Evolutionary conservation across 2,329 filamentous ascomycete species (phyloP).

Genomic region (Venturia carpophila): DNA sequence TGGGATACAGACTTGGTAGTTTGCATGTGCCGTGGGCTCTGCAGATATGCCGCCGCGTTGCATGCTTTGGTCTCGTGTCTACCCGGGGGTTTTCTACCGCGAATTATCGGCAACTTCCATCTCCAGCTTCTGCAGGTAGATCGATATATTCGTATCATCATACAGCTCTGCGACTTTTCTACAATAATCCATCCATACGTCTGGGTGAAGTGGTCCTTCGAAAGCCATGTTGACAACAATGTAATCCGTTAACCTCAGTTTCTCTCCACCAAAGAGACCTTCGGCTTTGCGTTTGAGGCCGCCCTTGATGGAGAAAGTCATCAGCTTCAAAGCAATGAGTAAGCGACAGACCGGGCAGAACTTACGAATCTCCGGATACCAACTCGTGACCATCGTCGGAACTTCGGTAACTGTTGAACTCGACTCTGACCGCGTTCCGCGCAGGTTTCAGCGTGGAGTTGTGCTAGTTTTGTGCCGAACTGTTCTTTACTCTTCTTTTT

Average conservation of each 20-base stretch:
- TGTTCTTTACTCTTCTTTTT: not conserved
- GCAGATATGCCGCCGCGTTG: too few relatives aligned
- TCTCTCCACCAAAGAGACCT: not conserved
- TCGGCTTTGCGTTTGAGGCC: not conserved
- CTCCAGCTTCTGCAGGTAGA: not conserved
- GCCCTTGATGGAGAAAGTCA: not conserved
- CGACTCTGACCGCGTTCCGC: not conserved
- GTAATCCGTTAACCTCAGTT: not conserved
- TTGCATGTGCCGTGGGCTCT: not conserved
- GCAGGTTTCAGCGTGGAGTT: not conserved
- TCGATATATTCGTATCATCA: not conserved
- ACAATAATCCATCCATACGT: not conserved
- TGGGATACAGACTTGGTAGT: slow-evolving; percentile 34
- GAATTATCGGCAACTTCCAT: not conserved
- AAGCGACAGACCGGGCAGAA: not conserved
- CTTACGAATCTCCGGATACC: not conserved
- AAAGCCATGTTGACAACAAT: not conserved
- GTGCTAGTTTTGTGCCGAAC: not conserved
- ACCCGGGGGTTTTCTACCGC: too few relatives aligned
- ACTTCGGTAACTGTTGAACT: not conserved
- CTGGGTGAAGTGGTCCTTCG: not conserved
- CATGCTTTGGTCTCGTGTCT: too few relatives aligned
- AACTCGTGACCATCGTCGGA: not conserved
- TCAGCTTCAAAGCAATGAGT: not conserved
- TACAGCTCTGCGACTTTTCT: not conserved